These are phyloP conservation scores for Blastocystis sp. DNA, from an alignment of 352 stramenopile genomes.

Conservation along the genomic window DNA sequence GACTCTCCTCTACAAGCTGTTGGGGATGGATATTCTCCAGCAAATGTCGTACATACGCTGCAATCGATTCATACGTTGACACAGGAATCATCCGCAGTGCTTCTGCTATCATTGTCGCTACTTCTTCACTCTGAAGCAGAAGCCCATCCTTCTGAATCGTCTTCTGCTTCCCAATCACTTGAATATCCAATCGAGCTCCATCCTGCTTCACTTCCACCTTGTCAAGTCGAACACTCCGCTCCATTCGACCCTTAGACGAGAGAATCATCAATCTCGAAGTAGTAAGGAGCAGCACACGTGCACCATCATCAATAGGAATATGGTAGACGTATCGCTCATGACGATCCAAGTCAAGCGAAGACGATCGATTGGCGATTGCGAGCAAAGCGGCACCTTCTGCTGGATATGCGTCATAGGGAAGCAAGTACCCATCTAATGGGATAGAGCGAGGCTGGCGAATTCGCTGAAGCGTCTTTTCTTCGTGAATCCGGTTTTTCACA, in stretches of 20 bases:
- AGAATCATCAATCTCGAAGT: background rate
- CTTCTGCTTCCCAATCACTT: background rate
- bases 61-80: background rate
- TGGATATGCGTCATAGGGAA: background rate
- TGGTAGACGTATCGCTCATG: constrained; percentile 17
- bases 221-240: background rate
- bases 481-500: constrained; percentile 64
- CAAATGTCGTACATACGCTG: background rate
- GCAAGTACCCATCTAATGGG: background rate
- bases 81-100: background rate
- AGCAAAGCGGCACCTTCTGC: background rate
- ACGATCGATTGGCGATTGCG: background rate
- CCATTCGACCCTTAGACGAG: background rate
- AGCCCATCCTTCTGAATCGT: background rate
- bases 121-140: background rate
- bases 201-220: background rate
- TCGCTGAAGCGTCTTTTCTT: constrained; percentile 68
- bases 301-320: background rate
- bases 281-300: background rate
- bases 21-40: background rate
- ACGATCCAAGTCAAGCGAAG: background rate
- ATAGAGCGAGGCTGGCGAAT: constrained; percentile 70
- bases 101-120: background rate
- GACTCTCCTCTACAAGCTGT: background rate
- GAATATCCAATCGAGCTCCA: background rate